These are phyloP conservation scores for Chalciporus piperatus DNA, from an alignment of 768 basidiomycete genomes.

Conservation along the genomic window DNA sequence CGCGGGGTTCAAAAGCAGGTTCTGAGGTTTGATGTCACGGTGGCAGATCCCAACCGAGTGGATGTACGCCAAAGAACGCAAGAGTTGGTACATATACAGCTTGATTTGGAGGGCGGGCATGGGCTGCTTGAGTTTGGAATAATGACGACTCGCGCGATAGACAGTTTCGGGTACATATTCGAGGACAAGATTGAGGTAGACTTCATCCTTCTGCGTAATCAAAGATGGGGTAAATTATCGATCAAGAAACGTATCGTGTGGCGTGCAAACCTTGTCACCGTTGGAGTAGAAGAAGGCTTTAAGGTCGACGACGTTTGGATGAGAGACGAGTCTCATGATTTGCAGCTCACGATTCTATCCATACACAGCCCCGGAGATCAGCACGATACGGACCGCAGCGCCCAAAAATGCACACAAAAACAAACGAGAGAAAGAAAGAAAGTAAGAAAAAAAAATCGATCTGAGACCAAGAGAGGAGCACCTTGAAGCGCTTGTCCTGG, in stretches of 20 bases:
- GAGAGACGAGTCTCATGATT: constrained; percentile 95
- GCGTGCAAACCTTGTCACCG: constrained; percentile 85
- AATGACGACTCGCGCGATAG: constrained; percentile 97
- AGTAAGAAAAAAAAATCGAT: constrained; percentile 5
- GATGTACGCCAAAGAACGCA: constrained; percentile 98
- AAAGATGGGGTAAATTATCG: constrained; percentile 2
- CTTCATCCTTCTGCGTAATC: constrained; percentile 87
- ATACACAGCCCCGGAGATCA: constrained; percentile 9
- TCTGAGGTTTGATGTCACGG: constrained; percentile 99
- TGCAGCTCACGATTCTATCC: constrained; percentile 95
- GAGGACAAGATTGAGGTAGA: constrained; percentile 97
- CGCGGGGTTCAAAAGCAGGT: constrained; percentile 93
- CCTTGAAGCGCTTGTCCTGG: constrained; percentile 99
- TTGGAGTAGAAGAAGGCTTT: constrained; percentile 99
- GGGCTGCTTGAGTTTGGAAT: constrained; percentile 98
- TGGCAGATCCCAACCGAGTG: constrained; percentile 99
- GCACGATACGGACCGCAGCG: constrained; percentile 3
- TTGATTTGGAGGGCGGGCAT: constrained; percentile 99
- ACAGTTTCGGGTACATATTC: constrained; percentile 99
- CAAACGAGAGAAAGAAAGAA: constrained; percentile 2
- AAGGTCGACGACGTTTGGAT: constrained; percentile 98
- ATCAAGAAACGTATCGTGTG: constrained; percentile 2
- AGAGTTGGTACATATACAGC: constrained; percentile 99
- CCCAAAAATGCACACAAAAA: background rate
- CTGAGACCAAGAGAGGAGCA: constrained; percentile 34